Evolutionary conservation across 345 rosid genomes (phyloP).

Genomic region (Linum usitatissimum): DNA sequence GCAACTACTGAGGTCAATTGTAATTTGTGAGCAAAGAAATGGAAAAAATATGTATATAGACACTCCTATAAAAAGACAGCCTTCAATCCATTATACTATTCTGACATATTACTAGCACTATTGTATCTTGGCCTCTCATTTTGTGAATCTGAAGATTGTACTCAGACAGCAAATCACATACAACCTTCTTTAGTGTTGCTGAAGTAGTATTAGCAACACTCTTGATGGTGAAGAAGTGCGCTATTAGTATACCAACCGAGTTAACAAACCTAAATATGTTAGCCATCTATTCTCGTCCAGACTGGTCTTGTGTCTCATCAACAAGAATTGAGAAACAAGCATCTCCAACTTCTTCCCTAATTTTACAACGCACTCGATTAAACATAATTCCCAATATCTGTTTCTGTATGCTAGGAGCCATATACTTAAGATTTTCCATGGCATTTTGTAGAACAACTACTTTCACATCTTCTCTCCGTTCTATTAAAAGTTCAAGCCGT

Average conservation of each 20-base stretch:
- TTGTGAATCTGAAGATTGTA: slow-evolving; percentile 4
- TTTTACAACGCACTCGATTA: too few relatives aligned
- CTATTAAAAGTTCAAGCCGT: too few relatives aligned
- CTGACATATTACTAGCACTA: slow-evolving; percentile 5
- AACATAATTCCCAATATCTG: too few relatives aligned
- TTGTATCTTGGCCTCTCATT: slow-evolving; percentile 2
- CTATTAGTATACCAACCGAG: neutral
- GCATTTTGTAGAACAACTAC: too few relatives aligned
- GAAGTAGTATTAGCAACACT: neutral
- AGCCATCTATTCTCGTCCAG: slow-evolving; percentile 2
- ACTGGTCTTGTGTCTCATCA: slow-evolving; percentile 4
- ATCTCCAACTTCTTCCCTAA: too few relatives aligned
- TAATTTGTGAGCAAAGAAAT: slow-evolving; percentile 7
- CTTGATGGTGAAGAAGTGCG: too few relatives aligned
- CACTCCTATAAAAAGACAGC: neutral
- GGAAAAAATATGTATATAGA: slow-evolving; percentile 6
- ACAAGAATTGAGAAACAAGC: too few relatives aligned
- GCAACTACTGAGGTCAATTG: slow-evolving; percentile 5
- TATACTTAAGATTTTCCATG: too few relatives aligned
- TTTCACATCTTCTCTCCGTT: too few relatives aligned
- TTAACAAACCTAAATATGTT: slow-evolving; percentile 8
- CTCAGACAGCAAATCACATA: neutral
- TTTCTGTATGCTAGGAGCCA: too few relatives aligned
- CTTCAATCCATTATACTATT: neutral
- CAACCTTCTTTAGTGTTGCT: neutral